These are phyloP conservation scores for Ganoderma lingzhi DNA, from an alignment of 1,284 basidiomycete genomes.

Conservation along the genomic window DNA sequence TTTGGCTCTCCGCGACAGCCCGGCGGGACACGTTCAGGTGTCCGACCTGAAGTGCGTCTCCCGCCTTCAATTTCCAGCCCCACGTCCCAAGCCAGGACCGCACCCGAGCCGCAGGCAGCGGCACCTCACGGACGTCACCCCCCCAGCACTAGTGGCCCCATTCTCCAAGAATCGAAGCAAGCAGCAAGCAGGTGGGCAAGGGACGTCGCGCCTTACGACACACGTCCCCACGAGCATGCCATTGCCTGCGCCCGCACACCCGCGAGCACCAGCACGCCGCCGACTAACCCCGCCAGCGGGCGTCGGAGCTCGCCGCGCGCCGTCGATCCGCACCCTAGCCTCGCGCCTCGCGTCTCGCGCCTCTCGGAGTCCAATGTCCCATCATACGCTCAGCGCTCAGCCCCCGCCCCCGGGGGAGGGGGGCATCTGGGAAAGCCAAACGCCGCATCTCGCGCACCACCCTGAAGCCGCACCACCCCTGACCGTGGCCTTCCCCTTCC, in stretches of 20 bases:
- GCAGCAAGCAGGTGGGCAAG: background rate
- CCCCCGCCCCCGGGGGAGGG: background rate
- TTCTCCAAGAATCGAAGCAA: background rate
- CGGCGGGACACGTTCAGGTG: background rate
- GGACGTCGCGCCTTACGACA: background rate
- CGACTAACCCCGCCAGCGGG: too few species aligned
- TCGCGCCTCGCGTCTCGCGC: background rate
- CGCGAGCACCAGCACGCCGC: too few species aligned
- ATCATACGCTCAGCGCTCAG: background rate
- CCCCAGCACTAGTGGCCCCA: too few species aligned
- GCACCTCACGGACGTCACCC: background rate
- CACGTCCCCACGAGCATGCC: background rate
- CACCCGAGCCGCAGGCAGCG: background rate
- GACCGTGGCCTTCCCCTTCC: too few species aligned
- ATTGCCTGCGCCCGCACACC: background rate
- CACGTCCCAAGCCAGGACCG: background rate
- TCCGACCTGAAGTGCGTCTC: background rate
- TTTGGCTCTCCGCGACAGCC: constrained; percentile 1
- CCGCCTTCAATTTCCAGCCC: too few species aligned
- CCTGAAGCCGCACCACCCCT: background rate
- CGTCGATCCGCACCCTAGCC: constrained; percentile 1
- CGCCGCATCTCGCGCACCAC: background rate
- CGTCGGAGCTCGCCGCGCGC: background rate
- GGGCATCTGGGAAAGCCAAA: constrained; percentile 1
- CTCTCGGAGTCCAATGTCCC: too few species aligned